Evolutionary conservation across 148 eudicot genomes (phyloP).

Genomic region (Drosera capensis): DNA sequence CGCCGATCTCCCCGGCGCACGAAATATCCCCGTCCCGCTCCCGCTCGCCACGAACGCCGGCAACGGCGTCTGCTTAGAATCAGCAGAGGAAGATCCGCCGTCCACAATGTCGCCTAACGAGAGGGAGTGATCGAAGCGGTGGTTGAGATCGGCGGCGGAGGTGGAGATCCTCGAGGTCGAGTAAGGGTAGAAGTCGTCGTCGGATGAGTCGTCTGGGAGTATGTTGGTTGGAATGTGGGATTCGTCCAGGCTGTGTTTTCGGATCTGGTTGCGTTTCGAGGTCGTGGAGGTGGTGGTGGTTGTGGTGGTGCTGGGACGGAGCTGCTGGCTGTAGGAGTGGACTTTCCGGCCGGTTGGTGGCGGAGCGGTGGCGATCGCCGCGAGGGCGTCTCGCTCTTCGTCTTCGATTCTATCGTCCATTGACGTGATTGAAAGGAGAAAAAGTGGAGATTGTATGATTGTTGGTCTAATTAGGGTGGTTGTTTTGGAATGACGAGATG

Average conservation of each 20-base stretch:
- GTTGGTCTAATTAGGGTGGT: too few relatives aligned
- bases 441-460: too few relatives aligned
- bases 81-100: conserved; percentile 7
- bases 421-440: too few relatives aligned
- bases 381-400: conserved; percentile 31
- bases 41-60: conserved; percentile 57
- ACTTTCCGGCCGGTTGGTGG: conserved; percentile 25
- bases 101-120: conserved; percentile 7
- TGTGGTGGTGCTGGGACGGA: conserved; percentile 20
- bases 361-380: conserved; percentile 17
- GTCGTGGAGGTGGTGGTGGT: conserved; percentile 14
- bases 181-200: conserved; percentile 30
- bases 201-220: conserved; percentile 10
- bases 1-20: conserved; percentile 50
- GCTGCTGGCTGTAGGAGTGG: conserved; percentile 43
- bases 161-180: conserved; percentile 8
- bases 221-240: conserved; percentile 13
- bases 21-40: conserved; percentile 39
- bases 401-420: conserved; percentile 32
- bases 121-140: conserved; percentile 12
- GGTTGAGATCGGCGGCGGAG: neutral
- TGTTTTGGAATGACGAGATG: too few relatives aligned
- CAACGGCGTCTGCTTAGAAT: conserved; percentile 7
- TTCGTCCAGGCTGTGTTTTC: conserved; percentile 76
- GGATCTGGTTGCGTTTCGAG: conserved; percentile 20